Percentiles rank a stretch among this genome's conserved stretches.
These are phyloP conservation scores for Podaxis rugospora DNA, from an alignment of 768 basidiomycete species.

Conservation along the genomic window DNA sequence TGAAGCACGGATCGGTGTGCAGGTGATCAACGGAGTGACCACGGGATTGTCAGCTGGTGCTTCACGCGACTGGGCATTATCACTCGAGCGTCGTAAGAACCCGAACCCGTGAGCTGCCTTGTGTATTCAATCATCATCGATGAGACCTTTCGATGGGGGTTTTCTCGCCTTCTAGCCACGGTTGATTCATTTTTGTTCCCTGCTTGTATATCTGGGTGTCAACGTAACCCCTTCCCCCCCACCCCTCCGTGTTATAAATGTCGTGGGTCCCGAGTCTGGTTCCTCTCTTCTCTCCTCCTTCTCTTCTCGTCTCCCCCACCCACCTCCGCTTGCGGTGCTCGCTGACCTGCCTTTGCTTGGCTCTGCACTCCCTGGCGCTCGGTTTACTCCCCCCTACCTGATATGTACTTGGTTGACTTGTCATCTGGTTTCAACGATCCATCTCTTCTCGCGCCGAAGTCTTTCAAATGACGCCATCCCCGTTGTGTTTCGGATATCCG, in stretches of 20 bases:
- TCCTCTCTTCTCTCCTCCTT: constrained; percentile 11
- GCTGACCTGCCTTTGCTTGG: constrained; percentile 2
- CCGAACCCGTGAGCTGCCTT: constrained; percentile 2
- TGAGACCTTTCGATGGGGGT: not conserved
- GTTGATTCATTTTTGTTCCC: not conserved
- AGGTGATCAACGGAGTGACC: constrained; percentile 9
- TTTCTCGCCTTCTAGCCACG: not conserved
- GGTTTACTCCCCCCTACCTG: not conserved
- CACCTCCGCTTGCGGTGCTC: not conserved
- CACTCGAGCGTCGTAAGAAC: constrained; percentile 5
- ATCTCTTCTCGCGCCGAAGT: not conserved
- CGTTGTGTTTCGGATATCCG: not conserved
- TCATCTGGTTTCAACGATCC: not conserved
- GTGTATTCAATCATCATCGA: not conserved
- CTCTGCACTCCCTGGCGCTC: not conserved
- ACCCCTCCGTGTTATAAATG: constrained; percentile 16
- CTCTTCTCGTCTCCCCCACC: constrained; percentile 4
- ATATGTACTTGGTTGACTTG: not conserved
- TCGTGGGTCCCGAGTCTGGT: constrained; percentile 7
- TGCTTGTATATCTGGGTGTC: not conserved
- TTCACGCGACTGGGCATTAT: constrained; percentile 5
- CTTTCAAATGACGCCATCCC: not conserved
- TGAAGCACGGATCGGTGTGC: constrained; percentile 1
- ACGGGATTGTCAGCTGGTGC: constrained; percentile 5
- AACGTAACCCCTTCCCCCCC: constrained; percentile 9